Base-by-base conservation (phyloP, 805 yeast genomes). In the Geotrichum ghanense region DNA sequence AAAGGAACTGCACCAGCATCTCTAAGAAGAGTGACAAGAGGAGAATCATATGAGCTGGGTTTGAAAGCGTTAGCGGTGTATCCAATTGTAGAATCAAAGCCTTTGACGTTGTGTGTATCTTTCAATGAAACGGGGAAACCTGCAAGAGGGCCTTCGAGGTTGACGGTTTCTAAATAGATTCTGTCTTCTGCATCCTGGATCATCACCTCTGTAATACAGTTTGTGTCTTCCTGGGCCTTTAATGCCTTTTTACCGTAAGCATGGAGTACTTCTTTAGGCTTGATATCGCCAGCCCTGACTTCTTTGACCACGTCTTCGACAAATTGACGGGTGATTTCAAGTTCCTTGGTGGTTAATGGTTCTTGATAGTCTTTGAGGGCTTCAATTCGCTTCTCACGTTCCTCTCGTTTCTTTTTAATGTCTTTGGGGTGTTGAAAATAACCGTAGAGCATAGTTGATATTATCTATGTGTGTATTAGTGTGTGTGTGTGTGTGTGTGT, bases 181-280 rank as follows among this genome's bases (percentile, higher is more conserved):
- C 81, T 85, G 51, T 78, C 66, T 55, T 72, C 75, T n/a, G 83
- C 89, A 51, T 79, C 84, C 40, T 75, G 71, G 53, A 81, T 72
- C 62, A 83, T 68, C 47, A 83, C 69, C 48, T 79, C 82, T 62
- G 80, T 70, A 25, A 76, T 68, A 56, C 77, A 72, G 51, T 77
- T 74, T 49, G 81, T 75, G 55, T 77, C 71, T 53, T 76, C 78
- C 50, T 84, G 86, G 2, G 81, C 77, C 46, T 76, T 68, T 16
- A 78, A 70, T 2, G 88, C 81, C 48, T 78, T 68, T 55, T 79
- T 82, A 37, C 80, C 81, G 56, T 72, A 81, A 0, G 87, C 86
- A 53, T 66, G 73, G 51, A 75, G 69, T 17, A 79, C 78, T 31
- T 72, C 70, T 3, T 69, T 72, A 0, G 85, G 70, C 22, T 73